phyloP scores from a whole-genome alignment of 148 eudicot species.

The Camellia japonica region DNA sequence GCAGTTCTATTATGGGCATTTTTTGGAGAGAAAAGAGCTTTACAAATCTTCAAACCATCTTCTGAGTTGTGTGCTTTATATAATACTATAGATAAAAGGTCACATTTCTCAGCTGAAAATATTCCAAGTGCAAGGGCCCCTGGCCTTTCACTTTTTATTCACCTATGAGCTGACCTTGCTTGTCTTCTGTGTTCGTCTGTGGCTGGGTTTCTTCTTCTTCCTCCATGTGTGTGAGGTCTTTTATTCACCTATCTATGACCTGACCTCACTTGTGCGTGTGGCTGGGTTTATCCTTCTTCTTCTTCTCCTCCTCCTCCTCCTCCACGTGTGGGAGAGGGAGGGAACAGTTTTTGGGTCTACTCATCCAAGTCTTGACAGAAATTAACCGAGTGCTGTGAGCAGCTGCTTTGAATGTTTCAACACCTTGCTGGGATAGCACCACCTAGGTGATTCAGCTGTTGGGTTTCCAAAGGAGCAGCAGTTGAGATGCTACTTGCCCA shows the following conservation, averaged over 20 bases:
- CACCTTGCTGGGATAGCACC: not conserved
- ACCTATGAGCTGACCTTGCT: not conserved
- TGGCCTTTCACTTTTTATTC: not conserved
- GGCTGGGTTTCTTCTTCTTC: not conserved
- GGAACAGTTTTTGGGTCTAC: not conserved
- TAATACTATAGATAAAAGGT: not conserved
- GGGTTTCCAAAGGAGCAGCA: conserved; percentile 8
- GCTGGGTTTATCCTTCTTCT: not conserved
- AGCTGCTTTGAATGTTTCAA: not conserved
- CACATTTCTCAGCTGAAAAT: not conserved
- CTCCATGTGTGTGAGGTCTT: not conserved
- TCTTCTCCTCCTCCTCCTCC: too few relatives aligned
- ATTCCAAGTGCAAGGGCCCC: not conserved
- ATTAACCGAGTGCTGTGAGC: not conserved
- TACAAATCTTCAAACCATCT: too few relatives aligned
- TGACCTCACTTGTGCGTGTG: not conserved
- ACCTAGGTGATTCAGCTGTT: not conserved
- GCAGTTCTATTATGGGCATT: too few relatives aligned
- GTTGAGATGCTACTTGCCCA: not conserved
- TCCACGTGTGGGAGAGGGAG: not conserved
- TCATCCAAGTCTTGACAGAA: not conserved
- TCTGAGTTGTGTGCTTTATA: too few relatives aligned
- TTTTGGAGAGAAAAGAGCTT: too few relatives aligned
- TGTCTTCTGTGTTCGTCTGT: not conserved
- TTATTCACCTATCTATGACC: not conserved